Evolutionary conservation across 345 rosid genomes (phyloP).

Genomic region (Ceriops zippeliana): DNA sequence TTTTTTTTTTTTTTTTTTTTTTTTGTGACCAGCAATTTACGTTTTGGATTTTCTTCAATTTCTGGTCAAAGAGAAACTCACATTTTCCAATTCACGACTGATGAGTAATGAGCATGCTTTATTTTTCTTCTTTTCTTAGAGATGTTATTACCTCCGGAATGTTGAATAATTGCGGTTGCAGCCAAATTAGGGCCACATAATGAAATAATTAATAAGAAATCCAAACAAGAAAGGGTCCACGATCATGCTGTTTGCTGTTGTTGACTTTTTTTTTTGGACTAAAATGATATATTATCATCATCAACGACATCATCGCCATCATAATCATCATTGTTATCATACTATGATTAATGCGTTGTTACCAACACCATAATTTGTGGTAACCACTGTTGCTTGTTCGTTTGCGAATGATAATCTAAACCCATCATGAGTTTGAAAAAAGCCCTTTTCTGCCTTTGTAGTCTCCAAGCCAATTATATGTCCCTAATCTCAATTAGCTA

Average conservation of each 20-base stretch:
- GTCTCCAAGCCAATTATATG: constrained; percentile 7
- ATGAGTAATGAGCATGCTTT: background rate
- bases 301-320: constrained; percentile 14
- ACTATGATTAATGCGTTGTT: constrained; percentile 18
- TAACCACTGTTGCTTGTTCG: constrained; percentile 17
- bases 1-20: too few species aligned
- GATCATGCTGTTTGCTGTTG: constrained; percentile 9
- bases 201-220: background rate
- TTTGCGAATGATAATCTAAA: constrained; percentile 13
- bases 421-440: background rate
- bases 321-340: constrained; percentile 18
- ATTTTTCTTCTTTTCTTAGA: background rate
- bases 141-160: background rate
- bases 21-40: too few species aligned
- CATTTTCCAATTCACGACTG: background rate
- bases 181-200: constrained; percentile 17
- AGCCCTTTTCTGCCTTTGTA: background rate
- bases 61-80: too few species aligned
- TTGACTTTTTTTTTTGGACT: constrained; percentile 1
- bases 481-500: background rate
- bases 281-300: constrained; percentile 2
- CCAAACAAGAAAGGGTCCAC: constrained; percentile 17
- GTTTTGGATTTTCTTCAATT: too few species aligned
- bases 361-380: constrained; percentile 29
- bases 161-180: constrained; percentile 14